Percentiles rank a stretch among this genome's conserved stretches.
These are phyloP conservation scores for Trichosanthes cucumerina DNA, from an alignment of 306 rosid species.

Conservation along the genomic window DNA sequence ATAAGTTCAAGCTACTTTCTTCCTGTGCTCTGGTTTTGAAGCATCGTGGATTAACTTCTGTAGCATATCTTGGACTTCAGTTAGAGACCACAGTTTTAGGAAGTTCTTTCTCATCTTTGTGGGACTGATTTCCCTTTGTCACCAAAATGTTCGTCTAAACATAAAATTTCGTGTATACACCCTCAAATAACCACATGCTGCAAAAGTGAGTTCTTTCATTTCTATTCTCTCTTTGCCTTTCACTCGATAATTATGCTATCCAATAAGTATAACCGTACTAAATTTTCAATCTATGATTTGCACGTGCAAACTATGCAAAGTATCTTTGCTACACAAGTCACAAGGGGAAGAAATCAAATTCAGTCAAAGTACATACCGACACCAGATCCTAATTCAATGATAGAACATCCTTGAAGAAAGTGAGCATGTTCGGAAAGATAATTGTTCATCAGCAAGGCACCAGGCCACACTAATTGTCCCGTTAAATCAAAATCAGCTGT, in stretches of 20 bases:
- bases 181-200: not conserved
- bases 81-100: not conserved
- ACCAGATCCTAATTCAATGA: conserved; percentile 85
- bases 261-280: not conserved
- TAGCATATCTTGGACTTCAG: not conserved
- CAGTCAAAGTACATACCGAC: conserved; percentile 52
- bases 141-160: not conserved
- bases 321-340: not conserved
- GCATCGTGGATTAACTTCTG: not conserved
- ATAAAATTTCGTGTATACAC: not conserved
- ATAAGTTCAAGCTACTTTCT: not conserved
- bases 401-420: conserved; percentile 50
- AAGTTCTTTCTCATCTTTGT: not conserved
- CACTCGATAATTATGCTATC: not conserved
- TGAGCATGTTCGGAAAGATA: conserved; percentile 57
- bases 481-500: conserved; percentile 96
- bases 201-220: not conserved
- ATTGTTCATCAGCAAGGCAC: conserved; percentile 80
- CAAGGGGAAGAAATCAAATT: not conserved
- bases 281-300: not conserved
- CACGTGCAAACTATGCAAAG: not conserved
- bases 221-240: not conserved
- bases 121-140: not conserved
- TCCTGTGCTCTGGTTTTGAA: not conserved
- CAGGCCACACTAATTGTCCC: conserved; percentile 97